Evolutionary conservation across 208 protist genomes (phyloP).

Genomic region (Borovskyia barvae): DNA sequence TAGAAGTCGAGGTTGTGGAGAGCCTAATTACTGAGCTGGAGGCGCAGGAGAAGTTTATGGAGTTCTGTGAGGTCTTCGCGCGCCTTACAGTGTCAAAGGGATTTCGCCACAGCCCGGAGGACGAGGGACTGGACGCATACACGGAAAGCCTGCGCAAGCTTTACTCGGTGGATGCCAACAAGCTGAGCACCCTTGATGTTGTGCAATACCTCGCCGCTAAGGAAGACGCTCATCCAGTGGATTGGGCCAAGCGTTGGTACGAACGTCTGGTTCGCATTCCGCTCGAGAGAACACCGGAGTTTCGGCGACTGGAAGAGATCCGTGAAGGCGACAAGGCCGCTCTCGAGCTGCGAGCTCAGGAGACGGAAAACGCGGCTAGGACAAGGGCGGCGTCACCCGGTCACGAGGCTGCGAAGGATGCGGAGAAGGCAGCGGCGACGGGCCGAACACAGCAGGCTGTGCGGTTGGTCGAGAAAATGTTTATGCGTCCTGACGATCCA

Average conservation of each 20-base stretch:
- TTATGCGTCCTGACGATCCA: constrained; percentile 66
- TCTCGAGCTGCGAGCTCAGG: constrained; percentile 28
- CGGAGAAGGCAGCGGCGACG: constrained; percentile 31
- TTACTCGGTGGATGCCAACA: constrained; percentile 67
- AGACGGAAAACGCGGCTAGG: not conserved
- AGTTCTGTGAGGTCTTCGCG: constrained; percentile 85
- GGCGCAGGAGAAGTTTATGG: constrained; percentile 79
- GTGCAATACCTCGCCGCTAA: constrained; percentile 85
- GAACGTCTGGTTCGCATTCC: constrained; percentile 74
- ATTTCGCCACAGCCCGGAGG: constrained; percentile 53
- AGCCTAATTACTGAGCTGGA: constrained; percentile 61
- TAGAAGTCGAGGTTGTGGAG: constrained; percentile 65
- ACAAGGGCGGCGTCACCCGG: not conserved
- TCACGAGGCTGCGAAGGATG: constrained; percentile 26
- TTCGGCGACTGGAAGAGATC: constrained; percentile 57
- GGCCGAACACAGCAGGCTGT: constrained; percentile 45
- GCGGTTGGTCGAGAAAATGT: constrained; percentile 79
- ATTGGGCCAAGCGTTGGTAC: constrained; percentile 87
- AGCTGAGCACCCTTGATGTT: constrained; percentile 69
- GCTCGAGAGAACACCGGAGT: constrained; percentile 73
- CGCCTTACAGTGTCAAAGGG: constrained; percentile 66
- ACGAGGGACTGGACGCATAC: constrained; percentile 77
- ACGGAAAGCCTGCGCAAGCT: constrained; percentile 59
- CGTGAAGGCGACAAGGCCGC: constrained; percentile 35
- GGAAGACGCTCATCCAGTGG: constrained; percentile 64